A percentile compares a stretch with the other conserved stretches of the same genome.
These are phyloP conservation scores for Aureobasidium sp. DNA, from an alignment of 2,329 filamentous ascomycete genomes.

Conservation along the genomic window DNA sequence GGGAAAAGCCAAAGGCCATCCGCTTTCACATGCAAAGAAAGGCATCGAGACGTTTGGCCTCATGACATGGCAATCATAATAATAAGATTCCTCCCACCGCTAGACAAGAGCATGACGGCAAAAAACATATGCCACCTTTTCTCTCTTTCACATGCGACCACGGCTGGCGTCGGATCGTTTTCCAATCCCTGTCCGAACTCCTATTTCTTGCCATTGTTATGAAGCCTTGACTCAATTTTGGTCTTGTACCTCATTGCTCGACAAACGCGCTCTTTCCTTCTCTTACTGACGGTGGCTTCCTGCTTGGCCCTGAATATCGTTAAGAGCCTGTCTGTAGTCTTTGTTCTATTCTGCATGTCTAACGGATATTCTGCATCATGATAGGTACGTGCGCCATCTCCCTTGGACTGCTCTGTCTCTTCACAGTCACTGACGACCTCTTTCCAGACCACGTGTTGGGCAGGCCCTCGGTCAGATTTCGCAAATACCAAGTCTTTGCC, in stretches of 20 bases:
- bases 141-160: not conserved
- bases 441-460: constrained; percentile 77
- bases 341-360: not conserved
- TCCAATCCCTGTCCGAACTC: not conserved
- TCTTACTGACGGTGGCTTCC: not conserved
- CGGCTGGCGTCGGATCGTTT: not conserved
- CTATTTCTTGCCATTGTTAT: not conserved
- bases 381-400: constrained; percentile 1
- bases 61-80: constrained; percentile 7
- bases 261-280: not conserved
- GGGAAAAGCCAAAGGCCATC: not conserved
- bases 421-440: not conserved
- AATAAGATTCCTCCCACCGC: not conserved
- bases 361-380: not conserved
- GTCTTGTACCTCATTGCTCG: not conserved
- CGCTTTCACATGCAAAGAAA: constrained; percentile 11
- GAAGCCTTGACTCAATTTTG: constrained; percentile 7
- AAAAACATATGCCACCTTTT: not conserved
- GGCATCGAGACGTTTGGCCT: constrained; percentile 2
- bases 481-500: constrained; percentile 84
- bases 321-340: not conserved
- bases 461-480: constrained; percentile 81
- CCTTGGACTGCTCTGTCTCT: not conserved
- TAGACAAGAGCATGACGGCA: constrained; percentile 1
- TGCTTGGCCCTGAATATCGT: not conserved